These are phyloP conservation scores for Sequoia sempervirens DNA, from an alignment of 75 land plant species.

Conservation along the genomic window DNA sequence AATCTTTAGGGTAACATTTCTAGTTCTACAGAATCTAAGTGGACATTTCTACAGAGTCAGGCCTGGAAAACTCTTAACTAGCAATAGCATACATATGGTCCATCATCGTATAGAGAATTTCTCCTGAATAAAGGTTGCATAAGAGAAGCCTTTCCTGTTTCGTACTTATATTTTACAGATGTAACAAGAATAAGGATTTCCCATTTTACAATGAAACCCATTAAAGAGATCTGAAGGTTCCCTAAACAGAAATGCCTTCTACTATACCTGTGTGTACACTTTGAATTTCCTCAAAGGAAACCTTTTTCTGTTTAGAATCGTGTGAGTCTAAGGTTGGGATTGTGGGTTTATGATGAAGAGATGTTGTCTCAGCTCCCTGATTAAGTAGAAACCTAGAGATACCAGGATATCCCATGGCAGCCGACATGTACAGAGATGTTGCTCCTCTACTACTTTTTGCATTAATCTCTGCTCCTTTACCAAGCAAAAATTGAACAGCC, in stretches of 20 bases:
- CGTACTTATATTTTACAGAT: neutral
- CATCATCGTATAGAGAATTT: neutral
- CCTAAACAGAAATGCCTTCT: neutral
- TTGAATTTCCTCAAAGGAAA: neutral
- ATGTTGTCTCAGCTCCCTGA: conserved; percentile 23
- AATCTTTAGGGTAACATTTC: neutral
- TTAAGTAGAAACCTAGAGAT: conserved; percentile 33
- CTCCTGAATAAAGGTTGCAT: neutral
- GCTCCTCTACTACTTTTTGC: conserved; percentile 43
- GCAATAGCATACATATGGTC: neutral
- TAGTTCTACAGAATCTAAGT: neutral
- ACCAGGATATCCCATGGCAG: conserved; percentile 34
- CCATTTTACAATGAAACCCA: neutral
- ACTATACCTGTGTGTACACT: neutral
- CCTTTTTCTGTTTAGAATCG: neutral
- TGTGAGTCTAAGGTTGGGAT: neutral
- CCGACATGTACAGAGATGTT: conserved; percentile 61
- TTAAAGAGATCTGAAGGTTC: neutral
- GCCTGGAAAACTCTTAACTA: neutral
- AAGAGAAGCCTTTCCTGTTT: neutral
- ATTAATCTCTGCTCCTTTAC: conserved; percentile 51
- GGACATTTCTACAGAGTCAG: neutral
- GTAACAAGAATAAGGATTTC: neutral
- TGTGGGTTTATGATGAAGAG: neutral
- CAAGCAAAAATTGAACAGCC: conserved; percentile 40